phyloP scores from a whole-genome alignment of 345 rosid species.

The Hibiscus tridactylites region DNA sequence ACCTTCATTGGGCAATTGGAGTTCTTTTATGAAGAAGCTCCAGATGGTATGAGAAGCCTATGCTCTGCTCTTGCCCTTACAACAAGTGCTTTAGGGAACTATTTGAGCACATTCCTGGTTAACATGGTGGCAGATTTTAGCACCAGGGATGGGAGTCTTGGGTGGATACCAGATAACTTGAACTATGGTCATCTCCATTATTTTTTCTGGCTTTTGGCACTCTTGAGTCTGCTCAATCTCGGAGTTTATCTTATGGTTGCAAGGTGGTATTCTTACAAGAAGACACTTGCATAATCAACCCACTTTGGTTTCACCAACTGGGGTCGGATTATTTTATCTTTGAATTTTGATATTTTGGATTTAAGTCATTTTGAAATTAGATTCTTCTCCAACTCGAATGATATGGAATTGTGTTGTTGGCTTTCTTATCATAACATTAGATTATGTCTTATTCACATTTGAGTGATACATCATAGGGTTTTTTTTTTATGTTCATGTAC shows the following conservation, averaged over 20 bases:
- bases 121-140: conserved; percentile 32
- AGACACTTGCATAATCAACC: not conserved
- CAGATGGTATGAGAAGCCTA: conserved; percentile 47
- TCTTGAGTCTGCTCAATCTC: conserved; percentile 14
- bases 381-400: too few species aligned
- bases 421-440: too few species aligned
- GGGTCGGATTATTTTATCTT: too few species aligned
- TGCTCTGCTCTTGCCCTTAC: conserved; percentile 42
- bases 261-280: conserved; percentile 17
- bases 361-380: too few species aligned
- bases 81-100: conserved; percentile 38
- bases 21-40: conserved; percentile 43
- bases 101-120: conserved; percentile 36
- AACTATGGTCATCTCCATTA: conserved; percentile 37
- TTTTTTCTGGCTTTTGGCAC: conserved; percentile 29
- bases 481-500: too few species aligned
- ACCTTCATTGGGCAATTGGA: conserved; percentile 40
- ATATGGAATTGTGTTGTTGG: too few species aligned
- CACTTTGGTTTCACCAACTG: too few species aligned
- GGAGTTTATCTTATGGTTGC: conserved; percentile 16
- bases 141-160: conserved; percentile 24
- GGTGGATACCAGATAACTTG: conserved; percentile 51
- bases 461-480: too few species aligned
- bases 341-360: too few species aligned
- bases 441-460: too few species aligned